Conservation (phyloP, 768 basidiomycete genomes). For the Boletus patriciae region DNA sequence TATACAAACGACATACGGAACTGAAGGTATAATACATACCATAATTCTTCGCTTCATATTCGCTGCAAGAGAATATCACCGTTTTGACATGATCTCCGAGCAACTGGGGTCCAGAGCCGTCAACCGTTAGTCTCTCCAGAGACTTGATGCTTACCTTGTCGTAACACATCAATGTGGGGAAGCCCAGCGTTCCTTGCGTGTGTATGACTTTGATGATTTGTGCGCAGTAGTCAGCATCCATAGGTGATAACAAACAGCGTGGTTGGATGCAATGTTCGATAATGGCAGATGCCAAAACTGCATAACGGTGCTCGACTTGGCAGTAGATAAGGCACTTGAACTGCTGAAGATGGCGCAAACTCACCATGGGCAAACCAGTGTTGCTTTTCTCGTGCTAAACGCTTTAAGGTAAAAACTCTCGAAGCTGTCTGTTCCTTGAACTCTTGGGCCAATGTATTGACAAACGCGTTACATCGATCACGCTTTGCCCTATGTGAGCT, state of each 20-base stretch:
- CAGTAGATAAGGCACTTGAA: conserved; percentile 7
- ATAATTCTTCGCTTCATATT: conserved; percentile 94
- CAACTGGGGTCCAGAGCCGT: conserved; percentile 47
- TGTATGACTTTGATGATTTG: conserved; percentile 90
- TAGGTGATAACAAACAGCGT: conserved; percentile 87
- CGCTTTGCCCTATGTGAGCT: conserved; percentile 58
- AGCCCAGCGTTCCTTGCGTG: conserved; percentile 82
- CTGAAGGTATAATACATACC: conserved; percentile 52
- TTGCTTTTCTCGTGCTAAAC: conserved; percentile 71
- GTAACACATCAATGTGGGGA: conserved; percentile 82
- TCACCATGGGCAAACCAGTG: conserved; percentile 79
- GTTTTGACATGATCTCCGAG: conserved; percentile 83
- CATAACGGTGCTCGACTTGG: conserved; percentile 39
- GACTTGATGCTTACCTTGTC: conserved; percentile 56
- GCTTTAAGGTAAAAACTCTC: conserved; percentile 72
- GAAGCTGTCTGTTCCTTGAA: conserved; percentile 74
- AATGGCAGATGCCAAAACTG: conserved; percentile 56
- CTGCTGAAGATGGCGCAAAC: not conserved
- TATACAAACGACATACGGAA: not conserved
- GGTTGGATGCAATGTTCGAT: conserved; percentile 94
- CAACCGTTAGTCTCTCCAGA: not conserved
- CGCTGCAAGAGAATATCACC: conserved; percentile 89
- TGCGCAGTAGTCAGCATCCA: conserved; percentile 94
- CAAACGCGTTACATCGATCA: conserved; percentile 64
- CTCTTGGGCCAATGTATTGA: conserved; percentile 61